Percentiles rank a stretch among this genome's conserved stretches.
Evolutionary conservation across 2,329 filamentous ascomycete species (phyloP).

Genomic region (Clonostachys rhizophaga): DNA sequence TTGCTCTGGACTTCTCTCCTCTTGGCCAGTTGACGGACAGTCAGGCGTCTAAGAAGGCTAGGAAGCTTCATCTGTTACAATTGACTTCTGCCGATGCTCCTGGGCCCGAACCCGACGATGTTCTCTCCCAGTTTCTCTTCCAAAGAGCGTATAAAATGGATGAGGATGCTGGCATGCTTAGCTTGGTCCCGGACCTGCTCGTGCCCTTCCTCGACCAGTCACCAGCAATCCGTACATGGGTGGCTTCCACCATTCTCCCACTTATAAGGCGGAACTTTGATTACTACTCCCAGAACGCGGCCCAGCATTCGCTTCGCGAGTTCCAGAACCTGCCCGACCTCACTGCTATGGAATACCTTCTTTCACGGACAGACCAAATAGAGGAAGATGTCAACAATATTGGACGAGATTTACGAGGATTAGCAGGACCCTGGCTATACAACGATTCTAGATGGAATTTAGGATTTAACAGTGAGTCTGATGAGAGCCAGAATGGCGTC

Average conservation of each 20-base stretch:
- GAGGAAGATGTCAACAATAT: slow-evolving; percentile 34
- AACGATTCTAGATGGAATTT: slow-evolving; percentile 52
- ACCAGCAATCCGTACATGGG: slow-evolving; percentile 60
- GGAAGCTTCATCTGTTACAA: slow-evolving; percentile 59
- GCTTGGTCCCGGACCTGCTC: slow-evolving; percentile 63
- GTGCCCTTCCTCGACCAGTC: slow-evolving; percentile 62
- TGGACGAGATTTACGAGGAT: slow-evolving; percentile 60
- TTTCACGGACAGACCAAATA: slow-evolving; percentile 47
- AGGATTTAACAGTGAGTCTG: not conserved
- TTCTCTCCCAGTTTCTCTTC: slow-evolving; percentile 60
- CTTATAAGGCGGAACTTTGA: slow-evolving; percentile 64
- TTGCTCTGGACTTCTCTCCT: slow-evolving; percentile 45
- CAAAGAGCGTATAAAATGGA: slow-evolving; percentile 67
- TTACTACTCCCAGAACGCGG: slow-evolving; percentile 54
- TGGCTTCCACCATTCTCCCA: slow-evolving; percentile 64
- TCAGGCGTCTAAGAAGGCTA: slow-evolving; percentile 58
- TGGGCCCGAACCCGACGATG: slow-evolving; percentile 43
- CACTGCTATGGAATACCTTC: slow-evolving; percentile 54
- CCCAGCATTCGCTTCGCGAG: slow-evolving; percentile 49
- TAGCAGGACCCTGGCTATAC: slow-evolving; percentile 72
- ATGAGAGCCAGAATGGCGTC: slow-evolving; percentile 12
- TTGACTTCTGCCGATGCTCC: slow-evolving; percentile 38
- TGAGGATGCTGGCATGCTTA: slow-evolving; percentile 65
- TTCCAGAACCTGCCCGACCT: slow-evolving; percentile 59
- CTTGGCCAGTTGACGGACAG: slow-evolving; percentile 57